Conservation (phyloP, 345 rosid genomes). For the Salix dunnii region DNA sequence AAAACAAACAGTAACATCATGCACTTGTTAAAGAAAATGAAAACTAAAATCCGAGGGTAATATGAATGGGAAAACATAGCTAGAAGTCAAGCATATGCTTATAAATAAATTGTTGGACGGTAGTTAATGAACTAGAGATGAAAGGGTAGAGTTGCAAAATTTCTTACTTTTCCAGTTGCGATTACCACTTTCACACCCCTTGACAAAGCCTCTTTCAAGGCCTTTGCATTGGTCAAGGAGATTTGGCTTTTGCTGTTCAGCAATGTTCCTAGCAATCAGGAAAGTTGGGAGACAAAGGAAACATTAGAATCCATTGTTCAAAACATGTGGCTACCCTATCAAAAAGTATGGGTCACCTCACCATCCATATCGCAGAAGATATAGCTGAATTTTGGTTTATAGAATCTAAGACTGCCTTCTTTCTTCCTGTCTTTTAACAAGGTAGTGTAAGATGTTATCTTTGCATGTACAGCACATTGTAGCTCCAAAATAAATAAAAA, state of each 20-base stretch:
- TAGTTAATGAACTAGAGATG: constrained; percentile 8
- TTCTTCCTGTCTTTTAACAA: constrained; percentile 82
- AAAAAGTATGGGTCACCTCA: constrained; percentile 32
- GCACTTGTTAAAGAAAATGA: background rate
- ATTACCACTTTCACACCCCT: constrained; percentile 89
- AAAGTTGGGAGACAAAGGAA: background rate
- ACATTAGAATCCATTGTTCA: constrained; percentile 14
- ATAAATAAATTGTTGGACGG: background rate
- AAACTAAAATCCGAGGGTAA: background rate
- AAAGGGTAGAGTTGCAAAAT: background rate
- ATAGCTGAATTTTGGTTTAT: constrained; percentile 86
- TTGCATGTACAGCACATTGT: background rate
- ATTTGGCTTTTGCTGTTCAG: constrained; percentile 76
- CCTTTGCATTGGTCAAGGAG: constrained; percentile 60
- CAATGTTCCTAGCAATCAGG: constrained; percentile 58
- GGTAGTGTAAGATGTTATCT: constrained; percentile 32
- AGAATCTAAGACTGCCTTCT: constrained; percentile 76
- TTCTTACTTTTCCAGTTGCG: constrained; percentile 87
- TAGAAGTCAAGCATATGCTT: background rate
- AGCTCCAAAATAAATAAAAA: constrained; percentile 14
- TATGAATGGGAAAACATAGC: background rate
- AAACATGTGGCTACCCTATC: constrained; percentile 9
- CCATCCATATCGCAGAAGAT: constrained; percentile 99
- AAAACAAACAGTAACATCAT: background rate
- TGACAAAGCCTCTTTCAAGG: constrained; percentile 76